Percentiles rank a stretch among this genome's conserved stretches.
Conservation (phyloP, 164 flowering plant species). For the Vitis labrusca region DNA sequence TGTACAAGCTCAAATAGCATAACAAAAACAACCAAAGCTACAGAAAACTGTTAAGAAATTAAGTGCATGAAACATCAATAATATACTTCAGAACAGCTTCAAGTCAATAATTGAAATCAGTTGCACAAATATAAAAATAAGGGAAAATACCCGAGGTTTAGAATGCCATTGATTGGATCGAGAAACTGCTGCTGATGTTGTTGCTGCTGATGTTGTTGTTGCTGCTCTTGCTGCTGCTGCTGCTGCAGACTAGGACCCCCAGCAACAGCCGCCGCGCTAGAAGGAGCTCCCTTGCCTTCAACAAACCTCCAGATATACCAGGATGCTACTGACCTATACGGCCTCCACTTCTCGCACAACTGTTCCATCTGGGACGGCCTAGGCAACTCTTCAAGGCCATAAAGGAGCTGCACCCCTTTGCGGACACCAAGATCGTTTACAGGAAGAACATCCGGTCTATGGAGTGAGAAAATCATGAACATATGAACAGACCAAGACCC, state of each 20-base stretch:
- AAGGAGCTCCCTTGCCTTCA: constrained; percentile 61
- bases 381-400: constrained; percentile 74
- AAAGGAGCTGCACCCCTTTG: constrained; percentile 80
- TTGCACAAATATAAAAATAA: not conserved
- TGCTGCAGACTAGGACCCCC: constrained; percentile 35
- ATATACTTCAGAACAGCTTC: no score
- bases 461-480: constrained; percentile 96
- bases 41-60: no score
- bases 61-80: no score
- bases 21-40: not conserved
- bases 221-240: constrained; percentile 31
- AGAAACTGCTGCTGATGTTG: constrained; percentile 45
- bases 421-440: constrained; percentile 80
- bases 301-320: constrained; percentile 94
- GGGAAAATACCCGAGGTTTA: constrained; percentile 58
- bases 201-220: constrained; percentile 33
- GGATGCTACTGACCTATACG: constrained; percentile 84
- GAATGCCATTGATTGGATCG: constrained; percentile 64
- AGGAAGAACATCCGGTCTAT: constrained; percentile 93
- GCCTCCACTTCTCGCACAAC: constrained; percentile 91
- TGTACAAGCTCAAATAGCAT: not conserved
- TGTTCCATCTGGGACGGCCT: constrained; percentile 95
- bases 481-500: constrained; percentile 98
- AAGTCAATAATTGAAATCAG: no score
- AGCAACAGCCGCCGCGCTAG: constrained; percentile 31